phyloP scores from a whole-genome alignment of 768 basidiomycete genomes.

The Obba rivulosa region DNA sequence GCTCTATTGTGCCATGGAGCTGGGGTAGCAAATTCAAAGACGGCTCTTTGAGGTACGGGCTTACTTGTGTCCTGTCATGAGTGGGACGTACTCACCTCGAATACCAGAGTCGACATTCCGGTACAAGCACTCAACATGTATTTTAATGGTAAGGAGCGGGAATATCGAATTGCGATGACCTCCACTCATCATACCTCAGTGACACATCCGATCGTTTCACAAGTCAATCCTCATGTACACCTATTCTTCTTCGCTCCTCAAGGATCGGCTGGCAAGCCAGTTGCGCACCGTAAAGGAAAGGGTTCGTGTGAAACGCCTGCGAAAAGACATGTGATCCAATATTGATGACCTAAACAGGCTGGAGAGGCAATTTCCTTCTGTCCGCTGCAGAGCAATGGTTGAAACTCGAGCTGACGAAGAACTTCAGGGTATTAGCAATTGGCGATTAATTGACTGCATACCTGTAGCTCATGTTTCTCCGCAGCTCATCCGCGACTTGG shows the following conservation, averaged over 20 bases:
- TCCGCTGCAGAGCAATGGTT: slow-evolving; percentile 93
- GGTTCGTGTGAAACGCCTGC: slow-evolving; percentile 33
- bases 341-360: slow-evolving; percentile 43
- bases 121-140: slow-evolving; percentile 83
- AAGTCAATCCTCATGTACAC: slow-evolving; percentile 91
- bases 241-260: slow-evolving; percentile 91
- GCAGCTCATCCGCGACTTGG: slow-evolving; percentile 89
- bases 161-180: not conserved
- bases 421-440: slow-evolving; percentile 63
- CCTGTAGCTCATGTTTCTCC: too few relatives aligned
- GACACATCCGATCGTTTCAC: slow-evolving; percentile 89
- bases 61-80: not conserved
- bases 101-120: slow-evolving; percentile 87
- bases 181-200: slow-evolving; percentile 39
- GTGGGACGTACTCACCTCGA: not conserved
- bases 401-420: slow-evolving; percentile 94
- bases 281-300: slow-evolving; percentile 91
- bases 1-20: slow-evolving; percentile 83
- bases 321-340: not conserved
- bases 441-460: not conserved
- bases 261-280: slow-evolving; percentile 87
- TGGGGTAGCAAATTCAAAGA: slow-evolving; percentile 95
- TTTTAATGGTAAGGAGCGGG: slow-evolving; percentile 59
- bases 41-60: slow-evolving; percentile 70
- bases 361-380: slow-evolving; percentile 91